Percentiles rank a stretch among this genome's conserved stretches.
These are phyloP conservation scores for Polytolypa hystricis DNA, from an alignment of 2,329 filamentous ascomycete genomes.

Conservation along the genomic window DNA sequence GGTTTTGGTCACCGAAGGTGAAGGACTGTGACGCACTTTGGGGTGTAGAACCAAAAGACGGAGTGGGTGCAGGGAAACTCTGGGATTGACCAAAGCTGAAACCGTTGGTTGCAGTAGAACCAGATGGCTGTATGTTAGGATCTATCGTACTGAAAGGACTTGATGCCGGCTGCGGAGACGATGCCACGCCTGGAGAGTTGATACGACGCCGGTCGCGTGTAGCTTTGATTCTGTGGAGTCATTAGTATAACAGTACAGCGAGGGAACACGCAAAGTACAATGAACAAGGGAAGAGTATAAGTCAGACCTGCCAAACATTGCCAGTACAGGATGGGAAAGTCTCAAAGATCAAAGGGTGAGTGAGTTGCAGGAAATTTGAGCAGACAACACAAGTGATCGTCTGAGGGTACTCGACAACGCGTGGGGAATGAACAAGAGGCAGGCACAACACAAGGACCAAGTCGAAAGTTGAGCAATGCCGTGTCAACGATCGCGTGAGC, in stretches of 20 bases:
- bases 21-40: slow-evolving; percentile 20
- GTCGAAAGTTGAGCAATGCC: too few species aligned
- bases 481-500: too few species aligned
- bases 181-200: slow-evolving; percentile 11
- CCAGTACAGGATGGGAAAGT: too few species aligned
- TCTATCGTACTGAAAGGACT: slow-evolving; percentile 21
- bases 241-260: too few species aligned
- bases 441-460: too few species aligned
- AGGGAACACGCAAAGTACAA: too few species aligned
- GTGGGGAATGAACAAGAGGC: too few species aligned
- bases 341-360: too few species aligned
- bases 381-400: too few species aligned
- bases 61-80: slow-evolving; percentile 22
- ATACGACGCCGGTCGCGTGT: slow-evolving; percentile 18
- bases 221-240: slow-evolving; percentile 23
- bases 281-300: background rate
- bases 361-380: too few species aligned
- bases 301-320: too few species aligned
- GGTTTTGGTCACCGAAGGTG: slow-evolving; percentile 20
- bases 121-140: slow-evolving; percentile 20
- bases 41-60: slow-evolving; percentile 14
- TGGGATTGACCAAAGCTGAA: slow-evolving; percentile 28
- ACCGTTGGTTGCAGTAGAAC: slow-evolving; percentile 16
- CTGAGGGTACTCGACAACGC: too few species aligned
- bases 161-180: slow-evolving; percentile 13